phyloP scores from a whole-genome alignment of 108 stramenopile species.

The Nitzschia sp. region DNA sequence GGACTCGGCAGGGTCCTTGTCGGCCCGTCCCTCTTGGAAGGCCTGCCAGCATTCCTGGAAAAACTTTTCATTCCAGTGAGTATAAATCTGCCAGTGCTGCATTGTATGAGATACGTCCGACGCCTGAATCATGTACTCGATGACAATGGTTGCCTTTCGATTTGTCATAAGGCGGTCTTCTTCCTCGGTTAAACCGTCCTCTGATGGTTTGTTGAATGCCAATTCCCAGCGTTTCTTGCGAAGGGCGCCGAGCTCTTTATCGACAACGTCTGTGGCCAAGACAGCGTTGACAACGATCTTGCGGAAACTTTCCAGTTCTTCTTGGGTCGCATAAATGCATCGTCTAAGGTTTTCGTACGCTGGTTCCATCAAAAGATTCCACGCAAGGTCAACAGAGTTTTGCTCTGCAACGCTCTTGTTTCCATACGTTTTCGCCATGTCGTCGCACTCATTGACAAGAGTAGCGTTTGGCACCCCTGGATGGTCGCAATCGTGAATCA shows the following conservation, averaged over 20 bases:
- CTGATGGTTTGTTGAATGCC: conserved; percentile 27
- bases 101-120: conserved; percentile 69
- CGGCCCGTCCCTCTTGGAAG: conserved; percentile 39
- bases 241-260: conserved; percentile 27
- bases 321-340: conserved; percentile 31
- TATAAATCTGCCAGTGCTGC: conserved; percentile 58
- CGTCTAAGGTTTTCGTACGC: conserved; percentile 26
- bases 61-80: conserved; percentile 61
- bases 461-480: conserved; percentile 47
- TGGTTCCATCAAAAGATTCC: conserved; percentile 43
- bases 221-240: conserved; percentile 48
- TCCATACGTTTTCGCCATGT: conserved; percentile 28
- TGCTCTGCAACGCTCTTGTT: conserved; percentile 48
- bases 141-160: conserved; percentile 41
- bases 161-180: conserved; percentile 3
- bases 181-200: background rate
- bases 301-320: conserved; percentile 33
- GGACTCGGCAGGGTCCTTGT: conserved; percentile 48
- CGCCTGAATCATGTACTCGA: conserved; percentile 59
- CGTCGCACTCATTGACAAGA: conserved; percentile 40
- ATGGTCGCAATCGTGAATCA: conserved; percentile 53
- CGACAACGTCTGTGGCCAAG: conserved; percentile 54
- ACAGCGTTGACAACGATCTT: conserved; percentile 45
- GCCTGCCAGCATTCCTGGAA: conserved; percentile 60
- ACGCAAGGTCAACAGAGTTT: conserved; percentile 40